Evolutionary conservation across 1,139 yeast species (phyloP).

Genomic region (Saccharomyces pastorianus): DNA sequence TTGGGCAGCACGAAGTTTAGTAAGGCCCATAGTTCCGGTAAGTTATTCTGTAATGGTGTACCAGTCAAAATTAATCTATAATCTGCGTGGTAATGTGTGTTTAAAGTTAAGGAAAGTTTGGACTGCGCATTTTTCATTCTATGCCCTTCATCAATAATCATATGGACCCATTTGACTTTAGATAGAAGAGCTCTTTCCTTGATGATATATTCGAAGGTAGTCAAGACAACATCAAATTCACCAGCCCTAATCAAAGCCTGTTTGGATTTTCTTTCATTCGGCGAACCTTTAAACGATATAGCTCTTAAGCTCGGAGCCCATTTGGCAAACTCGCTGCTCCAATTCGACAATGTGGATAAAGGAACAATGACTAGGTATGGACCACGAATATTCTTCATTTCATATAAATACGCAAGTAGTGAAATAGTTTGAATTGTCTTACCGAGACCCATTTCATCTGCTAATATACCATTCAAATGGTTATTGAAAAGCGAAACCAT

Average conservation of each 20-base stretch:
- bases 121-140: slow-evolving; percentile 78
- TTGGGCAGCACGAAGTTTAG: slow-evolving; percentile 72
- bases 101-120: slow-evolving; percentile 62
- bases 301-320: slow-evolving; percentile 76
- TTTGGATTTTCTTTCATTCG: slow-evolving; percentile 56
- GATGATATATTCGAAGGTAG: slow-evolving; percentile 74
- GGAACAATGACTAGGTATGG: slow-evolving; percentile 80
- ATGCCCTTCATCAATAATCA: slow-evolving; percentile 88
- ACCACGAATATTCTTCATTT: slow-evolving; percentile 55
- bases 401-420: slow-evolving; percentile 64
- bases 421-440: slow-evolving; percentile 83
- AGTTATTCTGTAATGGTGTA: slow-evolving; percentile 77
- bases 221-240: slow-evolving; percentile 66
- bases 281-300: slow-evolving; percentile 69
- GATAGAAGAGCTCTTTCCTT: slow-evolving; percentile 63
- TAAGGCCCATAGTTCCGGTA: slow-evolving; percentile 81
- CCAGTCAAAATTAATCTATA: slow-evolving; percentile 78
- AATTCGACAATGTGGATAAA: slow-evolving; percentile 71
- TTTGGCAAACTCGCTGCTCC: slow-evolving; percentile 78
- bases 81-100: slow-evolving; percentile 64
- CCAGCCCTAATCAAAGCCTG: slow-evolving; percentile 56
- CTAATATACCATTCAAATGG: slow-evolving; percentile 87
- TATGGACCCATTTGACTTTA: slow-evolving; percentile 70
- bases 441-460: slow-evolving; percentile 92
- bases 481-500: slow-evolving; percentile 93